Conservation (phyloP, 148 eudicot species). For the Heliamphora exappendiculata region DNA sequence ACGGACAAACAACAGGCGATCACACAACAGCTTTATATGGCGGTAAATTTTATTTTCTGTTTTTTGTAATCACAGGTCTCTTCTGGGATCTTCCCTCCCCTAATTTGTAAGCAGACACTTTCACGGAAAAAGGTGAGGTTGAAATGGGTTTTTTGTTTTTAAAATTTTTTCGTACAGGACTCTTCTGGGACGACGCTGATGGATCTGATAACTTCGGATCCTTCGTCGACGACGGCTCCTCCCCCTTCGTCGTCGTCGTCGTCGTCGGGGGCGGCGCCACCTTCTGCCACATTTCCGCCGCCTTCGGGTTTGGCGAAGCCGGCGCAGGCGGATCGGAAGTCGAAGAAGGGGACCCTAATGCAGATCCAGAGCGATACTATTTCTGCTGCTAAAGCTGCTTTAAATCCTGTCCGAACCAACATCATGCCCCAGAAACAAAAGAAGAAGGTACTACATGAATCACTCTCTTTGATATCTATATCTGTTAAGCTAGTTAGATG, state of each 20-base stretch:
- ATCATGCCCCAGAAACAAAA: constrained; percentile 79
- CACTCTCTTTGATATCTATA: background rate
- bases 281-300: constrained; percentile 26
- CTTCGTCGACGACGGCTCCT: constrained; percentile 17
- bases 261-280: constrained; percentile 21
- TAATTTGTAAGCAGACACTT: background rate
- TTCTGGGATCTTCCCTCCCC: background rate
- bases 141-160: background rate
- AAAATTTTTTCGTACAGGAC: constrained; percentile 38
- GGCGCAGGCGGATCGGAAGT: constrained; percentile 44
- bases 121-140: background rate
- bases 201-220: constrained; percentile 87
- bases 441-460: constrained; percentile 45
- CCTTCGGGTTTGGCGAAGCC: constrained; percentile 38
- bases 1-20: background rate
- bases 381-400: constrained; percentile 88
- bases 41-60: constrained; percentile 7
- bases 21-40: background rate
- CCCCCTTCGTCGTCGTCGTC: constrained; percentile 36
- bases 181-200: constrained; percentile 83
- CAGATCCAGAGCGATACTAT: constrained; percentile 95
- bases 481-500: background rate
- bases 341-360: constrained; percentile 60
- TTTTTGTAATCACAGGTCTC: background rate
- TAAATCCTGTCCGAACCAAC: constrained; percentile 57